These are phyloP conservation scores for Cajanus cajan DNA, from an alignment of 306 rosid genomes.

Conservation along the genomic window DNA sequence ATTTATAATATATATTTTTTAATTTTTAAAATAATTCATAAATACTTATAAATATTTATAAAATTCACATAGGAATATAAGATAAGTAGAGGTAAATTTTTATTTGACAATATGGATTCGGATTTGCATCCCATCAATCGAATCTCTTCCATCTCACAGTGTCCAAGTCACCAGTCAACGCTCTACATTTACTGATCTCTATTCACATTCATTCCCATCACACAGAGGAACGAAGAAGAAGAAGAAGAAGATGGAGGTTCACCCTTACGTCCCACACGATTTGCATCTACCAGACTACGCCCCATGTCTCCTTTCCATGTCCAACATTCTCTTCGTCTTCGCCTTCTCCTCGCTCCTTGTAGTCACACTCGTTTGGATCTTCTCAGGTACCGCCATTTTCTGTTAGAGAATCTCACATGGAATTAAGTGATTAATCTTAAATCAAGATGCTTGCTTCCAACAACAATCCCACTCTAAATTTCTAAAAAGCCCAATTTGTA, in stretches of 20 bases:
- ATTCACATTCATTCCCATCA: too few relatives aligned
- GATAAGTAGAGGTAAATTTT: too few relatives aligned
- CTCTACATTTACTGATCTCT: too few relatives aligned
- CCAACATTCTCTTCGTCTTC: conserved; percentile 50
- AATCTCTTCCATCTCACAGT: too few relatives aligned
- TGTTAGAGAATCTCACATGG: too few relatives aligned
- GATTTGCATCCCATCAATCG: too few relatives aligned
- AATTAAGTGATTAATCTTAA: not conserved
- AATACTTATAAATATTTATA: too few relatives aligned
- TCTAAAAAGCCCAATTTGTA: not conserved
- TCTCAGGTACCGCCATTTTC: conserved; percentile 50
- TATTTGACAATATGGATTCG: too few relatives aligned
- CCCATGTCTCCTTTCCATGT: conserved; percentile 54
- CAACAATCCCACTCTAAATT: not conserved
- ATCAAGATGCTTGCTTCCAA: not conserved
- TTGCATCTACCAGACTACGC: conserved; percentile 60
- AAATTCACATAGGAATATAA: too few relatives aligned
- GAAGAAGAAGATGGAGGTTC: conserved; percentile 40
- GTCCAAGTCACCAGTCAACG: too few relatives aligned
- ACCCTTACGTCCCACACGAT: conserved; percentile 70
- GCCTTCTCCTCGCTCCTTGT: conserved; percentile 44
- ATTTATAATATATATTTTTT: too few relatives aligned
- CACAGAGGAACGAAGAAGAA: not conserved
- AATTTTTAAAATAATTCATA: too few relatives aligned
- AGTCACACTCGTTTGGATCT: conserved; percentile 49